Evolutionary conservation across 2,329 filamentous ascomycete species (phyloP).

Genomic region (Gaeumannomyces tritici): DNA sequence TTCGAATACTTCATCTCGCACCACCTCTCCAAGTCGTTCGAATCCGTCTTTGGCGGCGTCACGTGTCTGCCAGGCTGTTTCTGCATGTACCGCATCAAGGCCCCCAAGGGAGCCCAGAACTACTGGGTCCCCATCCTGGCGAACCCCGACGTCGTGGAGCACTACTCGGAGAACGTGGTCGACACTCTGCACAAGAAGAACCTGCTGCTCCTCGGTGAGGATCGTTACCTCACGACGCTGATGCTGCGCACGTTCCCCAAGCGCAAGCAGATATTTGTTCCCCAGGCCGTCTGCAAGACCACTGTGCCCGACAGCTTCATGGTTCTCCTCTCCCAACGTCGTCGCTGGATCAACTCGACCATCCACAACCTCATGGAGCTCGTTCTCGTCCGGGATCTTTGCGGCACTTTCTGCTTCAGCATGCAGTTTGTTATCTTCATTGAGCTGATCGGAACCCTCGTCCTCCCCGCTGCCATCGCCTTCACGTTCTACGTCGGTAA

Average conservation of each 20-base stretch:
- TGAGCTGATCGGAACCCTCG: conserved; percentile 87
- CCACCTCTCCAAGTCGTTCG: conserved; percentile 92
- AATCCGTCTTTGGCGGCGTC: conserved; percentile 97
- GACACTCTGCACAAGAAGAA: conserved; percentile 99
- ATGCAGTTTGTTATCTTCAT: conserved; percentile 99
- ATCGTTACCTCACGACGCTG: conserved; percentile 89
- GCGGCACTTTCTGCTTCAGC: conserved; percentile 98
- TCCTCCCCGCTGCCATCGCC: conserved; percentile 88
- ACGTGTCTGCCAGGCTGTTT: conserved; percentile 98
- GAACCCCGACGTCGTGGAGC: conserved; percentile 96
- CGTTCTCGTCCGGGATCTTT: conserved; percentile 87
- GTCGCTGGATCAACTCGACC: conserved; percentile 98
- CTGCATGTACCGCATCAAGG: conserved; percentile 99
- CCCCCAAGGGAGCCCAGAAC: conserved; percentile 95
- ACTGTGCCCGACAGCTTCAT: conserved; percentile 89
- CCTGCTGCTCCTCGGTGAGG: conserved; percentile 79
- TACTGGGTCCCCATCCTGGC: conserved; percentile 99
- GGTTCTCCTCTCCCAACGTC: conserved; percentile 85
- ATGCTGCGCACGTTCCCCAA: conserved; percentile 99
- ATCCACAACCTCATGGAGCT: conserved; percentile 98
- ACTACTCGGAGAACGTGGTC: conserved; percentile 98
- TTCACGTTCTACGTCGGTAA: conserved; percentile 95
- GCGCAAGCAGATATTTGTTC: conserved; percentile 96
- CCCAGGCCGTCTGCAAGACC: conserved; percentile 97
- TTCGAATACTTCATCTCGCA: conserved; percentile 99